A percentile compares a stretch with the other conserved stretches of the same genome.
These are phyloP conservation scores for Suillus luteus DNA, from an alignment of 768 basidiomycete species.

Conservation along the genomic window DNA sequence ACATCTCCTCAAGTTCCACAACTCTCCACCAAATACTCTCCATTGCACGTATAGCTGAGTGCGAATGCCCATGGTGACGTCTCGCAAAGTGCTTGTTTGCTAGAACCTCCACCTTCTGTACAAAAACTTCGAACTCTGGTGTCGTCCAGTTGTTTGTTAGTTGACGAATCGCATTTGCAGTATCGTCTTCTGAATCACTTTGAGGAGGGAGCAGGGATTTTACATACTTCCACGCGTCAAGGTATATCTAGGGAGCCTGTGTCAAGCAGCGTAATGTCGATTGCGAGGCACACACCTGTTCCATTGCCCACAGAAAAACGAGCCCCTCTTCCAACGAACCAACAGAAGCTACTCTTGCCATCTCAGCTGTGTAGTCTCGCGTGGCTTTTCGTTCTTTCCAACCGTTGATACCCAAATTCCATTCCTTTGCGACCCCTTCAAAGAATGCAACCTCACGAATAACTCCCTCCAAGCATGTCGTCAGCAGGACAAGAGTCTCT, in stretches of 20 bases:
- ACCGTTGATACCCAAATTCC: slow-evolving; percentile 46
- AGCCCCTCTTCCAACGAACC: slow-evolving; percentile 61
- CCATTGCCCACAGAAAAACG: slow-evolving; percentile 80
- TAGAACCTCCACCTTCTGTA: slow-evolving; percentile 48
- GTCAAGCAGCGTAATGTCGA: background rate
- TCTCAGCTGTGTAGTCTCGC: slow-evolving; percentile 70
- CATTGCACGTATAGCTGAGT: slow-evolving; percentile 32
- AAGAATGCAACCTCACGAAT: slow-evolving; percentile 64
- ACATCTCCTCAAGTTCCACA: slow-evolving; percentile 59
- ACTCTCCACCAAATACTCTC: slow-evolving; percentile 59
- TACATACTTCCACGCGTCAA: slow-evolving; percentile 67
- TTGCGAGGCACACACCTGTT: slow-evolving; percentile 47
- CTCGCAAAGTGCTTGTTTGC: slow-evolving; percentile 40
- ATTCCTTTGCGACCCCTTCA: slow-evolving; percentile 46
- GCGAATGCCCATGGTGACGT: slow-evolving; percentile 2
- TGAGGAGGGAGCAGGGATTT: slow-evolving; percentile 18
- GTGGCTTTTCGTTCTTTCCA: slow-evolving; percentile 63
- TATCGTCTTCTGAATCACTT: slow-evolving; percentile 15
- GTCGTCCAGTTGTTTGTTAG: slow-evolving; percentile 67
- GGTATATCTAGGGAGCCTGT: slow-evolving; percentile 52
- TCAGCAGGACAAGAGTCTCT: slow-evolving; percentile 48
- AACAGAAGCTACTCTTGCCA: slow-evolving; percentile 51
- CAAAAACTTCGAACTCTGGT: slow-evolving; percentile 54
- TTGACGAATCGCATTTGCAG: slow-evolving; percentile 38
- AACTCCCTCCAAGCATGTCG: slow-evolving; percentile 57